Percentiles rank a stretch among this genome's conserved stretches.
Conservation (phyloP, 2,329 filamentous ascomycete genomes). For the Aureobasidium sp. region DNA sequence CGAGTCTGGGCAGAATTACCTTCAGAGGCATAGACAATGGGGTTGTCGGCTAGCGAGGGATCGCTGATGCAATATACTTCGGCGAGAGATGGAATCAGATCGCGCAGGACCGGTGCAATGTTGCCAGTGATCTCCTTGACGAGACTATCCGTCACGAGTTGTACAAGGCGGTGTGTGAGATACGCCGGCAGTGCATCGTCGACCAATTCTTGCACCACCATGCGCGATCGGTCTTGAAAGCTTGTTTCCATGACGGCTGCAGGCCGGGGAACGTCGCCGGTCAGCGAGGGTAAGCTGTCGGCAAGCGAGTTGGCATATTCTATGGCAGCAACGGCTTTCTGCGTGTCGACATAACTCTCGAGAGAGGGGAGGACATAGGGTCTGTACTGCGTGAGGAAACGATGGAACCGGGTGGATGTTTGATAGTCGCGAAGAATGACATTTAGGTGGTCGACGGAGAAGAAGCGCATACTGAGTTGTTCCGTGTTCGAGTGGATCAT, state of each 20-base stretch:
- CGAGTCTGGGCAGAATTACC: constrained; percentile 18
- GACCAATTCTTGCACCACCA: constrained; percentile 31
- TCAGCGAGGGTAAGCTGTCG: constrained; percentile 25
- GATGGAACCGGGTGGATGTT: constrained; percentile 30
- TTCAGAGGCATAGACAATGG: constrained; percentile 40
- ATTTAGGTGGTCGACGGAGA: constrained; percentile 38
- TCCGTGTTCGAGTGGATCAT: constrained; percentile 29
- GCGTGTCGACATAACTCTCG: constrained; percentile 33
- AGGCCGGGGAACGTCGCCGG: constrained; percentile 22
- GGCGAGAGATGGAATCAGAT: constrained; percentile 36
- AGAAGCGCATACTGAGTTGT: constrained; percentile 32
- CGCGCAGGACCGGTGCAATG: constrained; percentile 33
- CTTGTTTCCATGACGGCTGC: constrained; percentile 32
- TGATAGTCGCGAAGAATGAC: constrained; percentile 34
- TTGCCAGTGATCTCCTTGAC: constrained; percentile 39
- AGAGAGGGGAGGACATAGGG: constrained; percentile 31
- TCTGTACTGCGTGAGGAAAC: constrained; percentile 35
- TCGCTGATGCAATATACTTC: constrained; percentile 42
- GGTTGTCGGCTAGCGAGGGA: constrained; percentile 37
- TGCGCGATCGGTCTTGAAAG: constrained; percentile 31
- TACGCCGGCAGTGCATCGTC: constrained; percentile 37
- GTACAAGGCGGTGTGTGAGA: constrained; percentile 35
- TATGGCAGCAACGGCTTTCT: constrained; percentile 37
- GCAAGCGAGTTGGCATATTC: constrained; percentile 41
- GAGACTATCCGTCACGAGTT: constrained; percentile 36